Conservation (phyloP, 148 eudicot species). For the Cornus controversa region DNA sequence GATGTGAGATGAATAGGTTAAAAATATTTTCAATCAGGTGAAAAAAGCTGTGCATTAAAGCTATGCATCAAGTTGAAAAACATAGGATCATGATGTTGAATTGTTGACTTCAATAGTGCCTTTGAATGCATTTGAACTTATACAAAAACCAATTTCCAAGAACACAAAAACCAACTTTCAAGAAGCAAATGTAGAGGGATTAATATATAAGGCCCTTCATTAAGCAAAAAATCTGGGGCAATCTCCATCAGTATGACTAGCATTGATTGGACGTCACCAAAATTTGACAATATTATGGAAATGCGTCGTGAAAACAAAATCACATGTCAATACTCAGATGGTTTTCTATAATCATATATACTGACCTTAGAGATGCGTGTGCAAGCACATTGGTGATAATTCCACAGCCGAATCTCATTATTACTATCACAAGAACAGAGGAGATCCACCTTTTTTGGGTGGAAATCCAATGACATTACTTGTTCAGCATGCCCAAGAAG, state of each 20-base stretch:
- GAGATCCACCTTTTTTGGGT: constrained; percentile 41
- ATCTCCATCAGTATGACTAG: background rate
- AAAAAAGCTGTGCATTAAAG: background rate
- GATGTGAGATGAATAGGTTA: background rate
- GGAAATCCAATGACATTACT: constrained; percentile 56
- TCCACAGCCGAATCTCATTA: constrained; percentile 43
- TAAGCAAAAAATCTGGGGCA: background rate
- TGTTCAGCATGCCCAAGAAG: constrained; percentile 42
- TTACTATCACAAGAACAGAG: constrained; percentile 54
- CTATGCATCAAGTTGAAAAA: constrained; percentile 8
- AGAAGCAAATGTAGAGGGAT: background rate
- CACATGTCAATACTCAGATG: background rate
- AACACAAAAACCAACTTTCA: background rate
- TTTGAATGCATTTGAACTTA: too few relatives aligned
- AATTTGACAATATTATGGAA: background rate
- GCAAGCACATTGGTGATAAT: constrained; percentile 25
- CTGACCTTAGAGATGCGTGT: constrained; percentile 37
- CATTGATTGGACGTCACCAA: background rate
- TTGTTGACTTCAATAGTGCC: background rate
- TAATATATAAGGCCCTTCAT: background rate
- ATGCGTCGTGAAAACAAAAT: background rate
- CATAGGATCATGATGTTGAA: background rate
- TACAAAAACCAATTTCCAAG: background rate
- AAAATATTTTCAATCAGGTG: background rate
- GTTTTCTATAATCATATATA: background rate